Conservation (phyloP, 1,284 basidiomycete species). For the Cutaneotrichosporon daszewskae region DNA sequence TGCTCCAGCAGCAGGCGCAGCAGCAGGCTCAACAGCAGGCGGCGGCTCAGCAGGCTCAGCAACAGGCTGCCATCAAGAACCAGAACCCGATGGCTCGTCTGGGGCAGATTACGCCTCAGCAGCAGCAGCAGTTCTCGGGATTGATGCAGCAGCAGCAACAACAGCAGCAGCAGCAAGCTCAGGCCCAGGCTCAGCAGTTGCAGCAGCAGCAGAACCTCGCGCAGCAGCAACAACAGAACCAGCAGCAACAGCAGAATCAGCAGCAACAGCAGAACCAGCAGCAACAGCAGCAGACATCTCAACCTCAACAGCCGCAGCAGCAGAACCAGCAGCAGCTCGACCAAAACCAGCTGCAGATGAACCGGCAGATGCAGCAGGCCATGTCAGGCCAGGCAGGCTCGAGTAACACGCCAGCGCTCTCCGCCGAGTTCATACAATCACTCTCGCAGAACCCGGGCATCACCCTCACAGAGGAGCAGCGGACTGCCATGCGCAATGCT, state of each 20-base stretch:
- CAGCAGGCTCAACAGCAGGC: constrained; percentile 6
- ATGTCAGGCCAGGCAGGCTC: too few relatives aligned
- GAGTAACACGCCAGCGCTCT: background rate
- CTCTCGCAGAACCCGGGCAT: constrained; percentile 12
- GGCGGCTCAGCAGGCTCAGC: constrained; percentile 2
- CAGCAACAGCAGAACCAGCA: constrained; percentile 3
- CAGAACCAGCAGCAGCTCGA: background rate
- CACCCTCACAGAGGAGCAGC: constrained; percentile 16
- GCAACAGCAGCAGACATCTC: background rate
- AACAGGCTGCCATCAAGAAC: constrained; percentile 9
- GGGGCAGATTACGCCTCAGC: constrained; percentile 5
- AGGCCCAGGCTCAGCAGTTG: too few relatives aligned
- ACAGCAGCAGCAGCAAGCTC: constrained; percentile 7
- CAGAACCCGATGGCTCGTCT: background rate
- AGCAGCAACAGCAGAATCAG: constrained; percentile 3
- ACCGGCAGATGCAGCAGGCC: background rate
- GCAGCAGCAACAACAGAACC: constrained; percentile 5
- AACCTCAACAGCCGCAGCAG: constrained; percentile 2
- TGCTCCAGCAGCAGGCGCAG: constrained; percentile 8
- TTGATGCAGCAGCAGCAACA: constrained; percentile 10
- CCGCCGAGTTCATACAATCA: constrained; percentile 13
- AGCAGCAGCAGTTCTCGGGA: constrained; percentile 5
- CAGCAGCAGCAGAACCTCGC: constrained; percentile 1
- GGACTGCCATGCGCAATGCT: constrained; percentile 6
- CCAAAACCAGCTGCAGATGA: background rate